Evolutionary conservation across 495 filamentous ascomycete genomes (phyloP), one percentile per base, ranked within the genome.

Genomic region (Parathielavia appendiculata): DNA sequence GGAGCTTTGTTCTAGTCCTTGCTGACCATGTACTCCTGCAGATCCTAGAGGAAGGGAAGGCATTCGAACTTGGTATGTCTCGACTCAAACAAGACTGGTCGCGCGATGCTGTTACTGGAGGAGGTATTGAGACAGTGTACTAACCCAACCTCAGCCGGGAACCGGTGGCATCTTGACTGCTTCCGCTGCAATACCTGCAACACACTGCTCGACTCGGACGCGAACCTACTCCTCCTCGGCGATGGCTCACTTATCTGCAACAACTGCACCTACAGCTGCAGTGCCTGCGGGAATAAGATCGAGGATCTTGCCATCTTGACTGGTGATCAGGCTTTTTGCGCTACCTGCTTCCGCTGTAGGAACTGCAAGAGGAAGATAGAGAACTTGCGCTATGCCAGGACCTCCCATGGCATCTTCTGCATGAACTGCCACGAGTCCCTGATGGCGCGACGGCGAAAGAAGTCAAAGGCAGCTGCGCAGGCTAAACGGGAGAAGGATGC

Each of bases 381-480:
- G 71, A 99, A 99, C 69, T 78, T 99, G 53, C 88, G 95, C 66
- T 99, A 99, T 80, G 95, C 95, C 19, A 82, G 93, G 57, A 99
- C 95, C 0, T 97, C 95, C 12, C 93, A 97, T 70, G 95, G 95
- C 39, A 99, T 97, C 51, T 97, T 99, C 70, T 99, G 95, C 78
- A 99, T 99, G 95, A 91, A 87, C 68, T 99, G 95, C 69, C 95
- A 99, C 69, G 95, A 99, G 68, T 91, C 90, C n/a, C 73, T 99
- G 34, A 99, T 99, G 95, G 91, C 93, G 47, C 79, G 95, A 57
- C 81, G 95, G 63, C 83, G 91, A 56, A 99, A 99, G 74, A 92
- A 92, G 68, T 82, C 86, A 66, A 86, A 88, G 71, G 82, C 80
- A 54, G 74, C 82, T 4, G 75, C 80, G 32, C 74, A 83, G 62